Base-by-base conservation (phyloP, 2,329 filamentous ascomycete species). In the Botrytis sinoallii region DNA sequence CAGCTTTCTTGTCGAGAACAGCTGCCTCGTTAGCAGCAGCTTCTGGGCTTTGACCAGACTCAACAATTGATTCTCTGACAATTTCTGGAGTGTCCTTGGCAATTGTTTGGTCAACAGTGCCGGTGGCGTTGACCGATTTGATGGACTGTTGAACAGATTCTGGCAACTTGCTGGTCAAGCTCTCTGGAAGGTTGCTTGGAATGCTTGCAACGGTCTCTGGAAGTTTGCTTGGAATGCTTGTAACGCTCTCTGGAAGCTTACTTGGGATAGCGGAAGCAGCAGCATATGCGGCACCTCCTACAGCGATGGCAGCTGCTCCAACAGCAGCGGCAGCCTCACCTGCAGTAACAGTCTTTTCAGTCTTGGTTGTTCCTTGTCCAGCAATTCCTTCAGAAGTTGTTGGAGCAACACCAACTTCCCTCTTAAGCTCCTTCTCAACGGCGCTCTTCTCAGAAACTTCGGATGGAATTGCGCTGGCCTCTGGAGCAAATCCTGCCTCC, bases 1-100 rank as follows among this genome's bases (percentile, higher is more conserved):
- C 86, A 16, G 85, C 86, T 81, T 88, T 89, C 88, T 96, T 96
- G 78, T 95, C 92, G 75, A 88, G 84, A 10, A 96, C 92, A 29
- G 90, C 92, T 72, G 86, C 86, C 2, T 89, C 85, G 82, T 90
- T 91, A 72, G 88, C 87, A 52, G 92, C 88, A 48, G 93, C 93
- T 83, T 96, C 93, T 14, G 93, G 91, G 75, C 85, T 85, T 79
- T 86, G 82, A 72, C 89, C 87, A 35, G 92, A 87, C 79, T 87
- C 85, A 57, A 83, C 80, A 66, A 90, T 87, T 12, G 88, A 89
- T 77, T 88, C 84, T 82, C 88, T 87, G 29, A 90, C 89, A 76
- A 88, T 84, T 40, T 81, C 80, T 71, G 89, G 88, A 9, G 89
- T 87, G 75, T 86, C 83, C 60, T 86, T 83, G 1, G 86, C 85